Percentiles rank a stretch among this genome's conserved stretches.
These are phyloP conservation scores for Daldinia caldariorum DNA, from an alignment of 495 filamentous ascomycete species.

Conservation along the genomic window DNA sequence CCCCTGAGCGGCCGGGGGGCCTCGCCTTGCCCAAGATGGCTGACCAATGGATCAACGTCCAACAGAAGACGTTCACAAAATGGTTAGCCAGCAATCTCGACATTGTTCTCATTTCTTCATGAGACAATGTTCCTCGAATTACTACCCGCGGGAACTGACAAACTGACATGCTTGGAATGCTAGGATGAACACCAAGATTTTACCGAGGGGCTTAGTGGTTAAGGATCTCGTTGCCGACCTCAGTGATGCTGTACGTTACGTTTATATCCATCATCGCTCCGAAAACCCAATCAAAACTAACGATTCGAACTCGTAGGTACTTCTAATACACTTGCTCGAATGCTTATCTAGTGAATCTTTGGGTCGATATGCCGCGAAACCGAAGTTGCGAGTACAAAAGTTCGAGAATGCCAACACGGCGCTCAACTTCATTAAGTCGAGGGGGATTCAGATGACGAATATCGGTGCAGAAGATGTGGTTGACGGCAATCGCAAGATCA, in stretches of 20 bases:
- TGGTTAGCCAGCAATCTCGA: conserved; percentile 66
- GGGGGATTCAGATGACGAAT: conserved; percentile 96
- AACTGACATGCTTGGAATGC: conserved; percentile 39
- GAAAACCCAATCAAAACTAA: neutral
- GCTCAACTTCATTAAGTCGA: conserved; percentile 88
- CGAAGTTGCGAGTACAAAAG: conserved; percentile 93
- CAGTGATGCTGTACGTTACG: conserved; percentile 82
- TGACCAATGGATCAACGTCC: conserved; percentile 94
- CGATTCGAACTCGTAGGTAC: conserved; percentile 65
- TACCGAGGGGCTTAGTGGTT: conserved; percentile 75
- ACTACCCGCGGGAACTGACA: conserved; percentile 31
- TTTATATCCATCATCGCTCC: neutral
- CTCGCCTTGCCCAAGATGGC: conserved; percentile 65
- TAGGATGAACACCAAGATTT: conserved; percentile 95
- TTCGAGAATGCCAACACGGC: conserved; percentile 99
- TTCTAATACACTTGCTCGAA: conserved; percentile 95
- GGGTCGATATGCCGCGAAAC: conserved; percentile 93
- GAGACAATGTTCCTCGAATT: conserved; percentile 30
- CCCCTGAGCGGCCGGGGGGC: conserved; percentile 53
- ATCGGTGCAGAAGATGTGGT: conserved; percentile 99
- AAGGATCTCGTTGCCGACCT: conserved; percentile 88
- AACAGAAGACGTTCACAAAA: conserved; percentile 99
- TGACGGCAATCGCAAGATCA: conserved; percentile 97
- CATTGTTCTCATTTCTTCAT: conserved; percentile 11
- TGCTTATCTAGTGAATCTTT: conserved; percentile 93